Conservation (phyloP, 257 asterid genomes). For the Leonotis leonurus region DNA sequence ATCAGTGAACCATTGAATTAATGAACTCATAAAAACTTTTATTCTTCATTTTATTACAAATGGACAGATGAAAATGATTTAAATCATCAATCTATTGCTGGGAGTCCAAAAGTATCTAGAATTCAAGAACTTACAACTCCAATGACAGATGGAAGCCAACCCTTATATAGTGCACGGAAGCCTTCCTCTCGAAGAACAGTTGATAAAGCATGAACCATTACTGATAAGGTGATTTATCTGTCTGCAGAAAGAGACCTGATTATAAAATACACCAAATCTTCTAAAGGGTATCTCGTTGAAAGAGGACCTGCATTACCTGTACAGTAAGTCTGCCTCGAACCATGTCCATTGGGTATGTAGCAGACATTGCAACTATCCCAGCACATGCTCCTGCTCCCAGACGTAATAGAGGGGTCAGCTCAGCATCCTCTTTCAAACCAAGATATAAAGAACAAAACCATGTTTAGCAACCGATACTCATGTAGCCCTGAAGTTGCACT, state of each 20-base stretch:
- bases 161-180: conserved; percentile 87
- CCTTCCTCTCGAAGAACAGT: conserved; percentile 99
- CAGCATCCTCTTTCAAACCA: conserved; percentile 52
- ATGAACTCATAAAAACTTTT: neutral
- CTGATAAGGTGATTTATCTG: conserved; percentile 79
- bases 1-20: too few relatives aligned
- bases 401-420: conserved; percentile 68
- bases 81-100: neutral
- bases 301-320: conserved; percentile 45
- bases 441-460: conserved; percentile 6
- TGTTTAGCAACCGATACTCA: neutral
- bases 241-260: conserved; percentile 39
- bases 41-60: conserved; percentile 6
- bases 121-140: conserved; percentile 78
- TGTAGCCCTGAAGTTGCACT: neutral
- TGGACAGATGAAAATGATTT: neutral
- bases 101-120: neutral
- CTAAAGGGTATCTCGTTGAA: neutral
- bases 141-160: conserved; percentile 99
- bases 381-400: conserved; percentile 99
- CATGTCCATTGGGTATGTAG: conserved; percentile 99
- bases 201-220: conserved; percentile 85
- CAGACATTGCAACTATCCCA: conserved; percentile 99
- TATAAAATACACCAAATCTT: neutral
- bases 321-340: conserved; percentile 96